Evolutionary conservation across 2,329 filamentous ascomycete genomes (phyloP), one percentile per base, ranked within the genome.

Genomic region (Bipolaris victoriae): DNA sequence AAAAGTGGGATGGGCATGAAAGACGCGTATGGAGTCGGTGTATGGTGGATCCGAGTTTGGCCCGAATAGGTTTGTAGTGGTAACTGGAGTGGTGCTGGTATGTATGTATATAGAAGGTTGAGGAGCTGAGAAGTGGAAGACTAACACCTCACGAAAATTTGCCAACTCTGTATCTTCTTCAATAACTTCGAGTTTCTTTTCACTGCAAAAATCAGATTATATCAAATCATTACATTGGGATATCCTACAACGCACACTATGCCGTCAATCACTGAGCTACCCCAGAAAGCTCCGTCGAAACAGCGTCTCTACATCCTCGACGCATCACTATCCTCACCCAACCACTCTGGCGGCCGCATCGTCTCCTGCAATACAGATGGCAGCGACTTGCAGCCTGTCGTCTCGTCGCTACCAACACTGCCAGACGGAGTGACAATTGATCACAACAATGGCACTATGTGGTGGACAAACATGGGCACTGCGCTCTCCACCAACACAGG

Each of bases 401-500:
- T 45, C 4, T 31, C 43, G 18, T 7, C 26, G 9, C 24, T 45
- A 5, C 26, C 43, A 26, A 45, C 43, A 20, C 26, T 45, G 2
- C 43, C 43, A 6, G 43, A 45, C 9, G 43, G 43, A 0, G 1
- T 45, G 10, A 15, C n/a, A 11, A 33, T 45, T n/a, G 43, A 45
- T 16, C 26, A 10, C n/a, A 31, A 9, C 6, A 33, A 16, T 16
- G 16, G 18, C 16, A 31, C n/a, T 29, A 45, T 45, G 26, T 45
- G 43, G 43, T 45, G 43, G 43, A 45, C 43, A 7, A 45, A 45
- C 26, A 45, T 45, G 43, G 43, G 43, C 43, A 18, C 9, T 13
- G 24, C 26, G n/a, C 43, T 45, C n/a, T 45, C 43, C 24, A 20
- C 26, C 26, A 33, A 45, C 26, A 31, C 26, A 9, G 43, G 43